A percentile compares a stretch with the other conserved stretches of the same genome.
phyloP scores from a whole-genome alignment of 2,329 filamentous ascomycete genomes.

The Aspergillus clavatus region DNA sequence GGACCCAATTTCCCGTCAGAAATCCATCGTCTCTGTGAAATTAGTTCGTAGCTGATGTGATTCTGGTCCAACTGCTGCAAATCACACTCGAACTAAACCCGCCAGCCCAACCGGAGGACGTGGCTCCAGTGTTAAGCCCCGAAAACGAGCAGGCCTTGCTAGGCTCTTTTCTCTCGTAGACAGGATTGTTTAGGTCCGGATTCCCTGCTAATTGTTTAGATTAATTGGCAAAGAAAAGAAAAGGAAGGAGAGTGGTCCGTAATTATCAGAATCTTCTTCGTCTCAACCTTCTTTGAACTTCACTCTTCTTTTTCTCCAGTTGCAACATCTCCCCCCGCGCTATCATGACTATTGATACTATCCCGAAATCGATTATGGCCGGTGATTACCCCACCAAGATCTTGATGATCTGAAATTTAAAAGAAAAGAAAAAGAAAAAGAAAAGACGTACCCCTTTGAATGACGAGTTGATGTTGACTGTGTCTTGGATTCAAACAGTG shows the following conservation, averaged over 20 bases:
- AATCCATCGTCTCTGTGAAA: no score
- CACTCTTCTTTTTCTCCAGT: not conserved
- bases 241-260: not conserved
- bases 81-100: not conserved
- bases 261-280: not conserved
- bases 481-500: no score
- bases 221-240: no score
- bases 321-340: not conserved
- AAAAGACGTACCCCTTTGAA: no score
- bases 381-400: not conserved
- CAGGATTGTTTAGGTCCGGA: not conserved
- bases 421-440: no score
- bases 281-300: not conserved
- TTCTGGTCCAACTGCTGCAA: no score
- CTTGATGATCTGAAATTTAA: not conserved
- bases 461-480: not conserved
- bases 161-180: not conserved
- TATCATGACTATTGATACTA: not conserved
- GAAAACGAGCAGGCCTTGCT: not conserved
- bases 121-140: not conserved
- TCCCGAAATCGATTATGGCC: not conserved
- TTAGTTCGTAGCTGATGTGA: no score
- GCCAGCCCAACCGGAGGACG: not conserved
- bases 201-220: not conserved
- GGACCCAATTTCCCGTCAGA: no score